Conservation (phyloP, 768 basidiomycete genomes). For the Tulasnella sp. region DNA sequence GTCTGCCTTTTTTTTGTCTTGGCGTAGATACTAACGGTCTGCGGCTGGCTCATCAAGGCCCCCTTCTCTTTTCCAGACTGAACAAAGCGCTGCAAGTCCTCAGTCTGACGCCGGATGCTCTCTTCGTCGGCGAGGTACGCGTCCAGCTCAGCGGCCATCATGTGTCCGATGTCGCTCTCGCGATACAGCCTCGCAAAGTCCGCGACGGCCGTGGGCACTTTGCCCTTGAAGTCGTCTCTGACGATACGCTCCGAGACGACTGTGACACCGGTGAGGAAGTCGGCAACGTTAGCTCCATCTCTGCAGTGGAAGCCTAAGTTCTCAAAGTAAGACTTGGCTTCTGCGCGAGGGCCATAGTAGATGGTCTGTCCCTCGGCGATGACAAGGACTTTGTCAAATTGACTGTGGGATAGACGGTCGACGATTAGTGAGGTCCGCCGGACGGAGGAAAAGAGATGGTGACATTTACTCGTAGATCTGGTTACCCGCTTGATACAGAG, state of each 20-base stretch:
- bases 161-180: background rate
- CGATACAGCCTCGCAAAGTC: background rate
- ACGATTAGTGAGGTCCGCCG: no score
- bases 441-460: no score
- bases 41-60: background rate
- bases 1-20: no score
- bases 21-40: background rate
- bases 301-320: conserved; percentile 44
- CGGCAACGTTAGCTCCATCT: conserved; percentile 61
- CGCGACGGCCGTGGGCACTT: background rate
- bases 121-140: background rate
- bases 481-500: conserved; percentile 67
- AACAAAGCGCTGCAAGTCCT: background rate
- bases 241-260: background rate
- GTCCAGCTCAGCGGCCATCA: background rate
- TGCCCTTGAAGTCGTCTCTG: background rate
- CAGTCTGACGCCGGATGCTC: background rate
- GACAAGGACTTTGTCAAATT: conserved; percentile 78
- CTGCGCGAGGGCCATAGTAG: conserved; percentile 57
- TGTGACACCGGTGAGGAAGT: conserved; percentile 56
- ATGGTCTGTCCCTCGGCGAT: conserved; percentile 63
- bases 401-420: no score
- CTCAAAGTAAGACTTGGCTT: conserved; percentile 63
- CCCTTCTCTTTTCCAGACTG: background rate
- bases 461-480: conserved; percentile 1